Evolutionary conservation across 2,329 filamentous ascomycete species (phyloP).

Genomic region (Decorospora gaudefroyi): DNA sequence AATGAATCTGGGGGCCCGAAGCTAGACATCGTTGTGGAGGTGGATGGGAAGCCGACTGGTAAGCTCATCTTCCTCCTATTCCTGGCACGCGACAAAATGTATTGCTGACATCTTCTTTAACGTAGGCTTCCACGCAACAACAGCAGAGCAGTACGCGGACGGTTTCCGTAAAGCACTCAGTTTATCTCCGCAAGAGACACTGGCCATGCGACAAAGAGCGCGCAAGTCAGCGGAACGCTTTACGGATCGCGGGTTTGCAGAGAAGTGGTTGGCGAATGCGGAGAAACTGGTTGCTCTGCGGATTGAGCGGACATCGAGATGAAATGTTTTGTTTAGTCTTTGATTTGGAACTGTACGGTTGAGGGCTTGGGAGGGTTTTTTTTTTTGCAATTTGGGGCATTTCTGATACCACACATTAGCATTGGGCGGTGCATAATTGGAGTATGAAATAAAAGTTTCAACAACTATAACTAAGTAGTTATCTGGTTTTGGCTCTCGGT

Average conservation of each 20-base stretch:
- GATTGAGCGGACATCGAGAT: conserved; percentile 23
- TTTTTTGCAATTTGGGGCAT: neutral
- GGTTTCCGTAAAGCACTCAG: conserved; percentile 78
- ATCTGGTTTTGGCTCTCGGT: no score
- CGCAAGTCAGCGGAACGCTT: conserved; percentile 80
- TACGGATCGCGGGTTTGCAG: conserved; percentile 81
- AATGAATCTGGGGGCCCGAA: conserved; percentile 93
- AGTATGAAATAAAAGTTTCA: no score
- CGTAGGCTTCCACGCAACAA: conserved; percentile 86
- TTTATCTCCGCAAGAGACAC: conserved; percentile 65
- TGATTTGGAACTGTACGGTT: no score
- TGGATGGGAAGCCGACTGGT: conserved; percentile 80
- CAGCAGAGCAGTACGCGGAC: conserved; percentile 74
- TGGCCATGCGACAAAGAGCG: conserved; percentile 76
- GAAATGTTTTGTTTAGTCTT: no score
- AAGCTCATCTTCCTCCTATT: no score
- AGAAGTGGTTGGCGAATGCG: conserved; percentile 77
- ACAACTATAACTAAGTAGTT: no score
- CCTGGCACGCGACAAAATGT: no score
- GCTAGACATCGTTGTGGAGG: conserved; percentile 83
- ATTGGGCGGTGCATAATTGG: conserved; percentile 11
- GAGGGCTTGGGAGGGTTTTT: neutral
- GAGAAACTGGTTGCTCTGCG: conserved; percentile 66
- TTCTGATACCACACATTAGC: conserved; percentile 16
- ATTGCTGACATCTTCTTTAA: conserved; percentile 8